Base-by-base conservation (phyloP, 2,329 filamentous ascomycete species). In the Pleoardoris graminearum region DNA sequence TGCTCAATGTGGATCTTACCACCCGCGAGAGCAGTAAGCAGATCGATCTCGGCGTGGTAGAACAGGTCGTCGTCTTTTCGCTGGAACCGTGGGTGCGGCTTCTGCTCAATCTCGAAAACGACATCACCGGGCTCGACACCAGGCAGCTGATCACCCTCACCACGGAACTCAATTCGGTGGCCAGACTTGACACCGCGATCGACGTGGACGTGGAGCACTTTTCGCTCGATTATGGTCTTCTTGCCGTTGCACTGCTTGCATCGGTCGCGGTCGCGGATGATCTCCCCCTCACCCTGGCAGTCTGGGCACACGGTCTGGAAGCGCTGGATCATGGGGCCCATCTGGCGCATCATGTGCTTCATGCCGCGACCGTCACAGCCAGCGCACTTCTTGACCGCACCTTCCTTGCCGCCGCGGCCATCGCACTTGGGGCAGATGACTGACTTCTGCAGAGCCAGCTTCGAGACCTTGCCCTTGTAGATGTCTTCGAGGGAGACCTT, bases 291-390 rank as follows among this genome's bases (percentile, higher is more conserved):
- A 59, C 95, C 95, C 66, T 94, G 93, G 75, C 94, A 99, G 79
- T 99, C 95, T 23, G 92, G 90, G 84, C 94, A 99, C 67, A 97
- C 92, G 25, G 93, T 97, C 82, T 99, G 94, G 86, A 99, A 99
- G 53, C 94, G 90, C 80, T 99, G 95, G 66, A 99, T 97, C 94
- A 99, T 99, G 54, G 94, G 94, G 46, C 94, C 94, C 92, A 99
- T 97, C 79, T 99, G 94, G 73, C 95, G 89, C 94, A 99, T 97
- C 93, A 99, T 97, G 35, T 90, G 97, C 88, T 97, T 97, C 90
- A 97, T 96, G 77, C 94, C 94, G 60, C 89, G 85, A 62, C 94
- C 94, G 68, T 96, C 91, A 76, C 94, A 99, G 70, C 91, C 89
- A 35, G 85, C 72, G 77, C 94, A 99, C 69, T 89, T 90, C 80